Evolutionary conservation across 164 flowering plant species (phyloP), one percentile per base, ranked within the genome.

Genomic region (Hamamelis virginiana): DNA sequence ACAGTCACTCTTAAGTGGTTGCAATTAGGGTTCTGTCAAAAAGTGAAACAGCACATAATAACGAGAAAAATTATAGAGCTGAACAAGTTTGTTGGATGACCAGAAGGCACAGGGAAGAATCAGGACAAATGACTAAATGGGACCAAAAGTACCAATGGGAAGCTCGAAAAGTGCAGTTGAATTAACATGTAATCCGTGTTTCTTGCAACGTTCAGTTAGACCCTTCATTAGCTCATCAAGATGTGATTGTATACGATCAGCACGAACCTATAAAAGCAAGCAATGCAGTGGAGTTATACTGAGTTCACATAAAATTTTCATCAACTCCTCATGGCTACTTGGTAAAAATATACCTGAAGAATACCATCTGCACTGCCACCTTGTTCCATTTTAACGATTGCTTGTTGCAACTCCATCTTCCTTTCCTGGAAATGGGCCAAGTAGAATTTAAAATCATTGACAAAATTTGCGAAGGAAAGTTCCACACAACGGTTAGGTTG

Each of bases 311-410:
- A 46, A 21, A 69, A 45, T 53, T 26, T 41, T n/a, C 52, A 50
- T 8, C n/a, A 5, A 56, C 60, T 67, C 64, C 38, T 15, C 11
- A 22, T 23, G 50, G 45, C n/a, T 5, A 51, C 1, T 41, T 16
- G 19, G 25, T 23, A 33, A n/a, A 43, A 10, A 67, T 43, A 25
- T 59, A 88, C 92, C 89, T 88, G 89, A 64, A 88, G 90, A 78
- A 88, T 76, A 69, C 92, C 92, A 77, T 88, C 90, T 41, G 89
- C 86, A 76, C 92, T 88, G 74, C 92, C 90, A 75, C 90, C 90
- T 72, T 83, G 89, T 74, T 86, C 87, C 81, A 88, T 77, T 71
- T 81, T 85, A 48, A 73, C 72, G 72, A 88, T 82, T 65, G 92
- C 92, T 65, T 88, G 90, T 9, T 83, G 80, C 78, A 86, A 76